Conservation (phyloP, 495 filamentous ascomycete genomes). For the Letharia lupina region DNA sequence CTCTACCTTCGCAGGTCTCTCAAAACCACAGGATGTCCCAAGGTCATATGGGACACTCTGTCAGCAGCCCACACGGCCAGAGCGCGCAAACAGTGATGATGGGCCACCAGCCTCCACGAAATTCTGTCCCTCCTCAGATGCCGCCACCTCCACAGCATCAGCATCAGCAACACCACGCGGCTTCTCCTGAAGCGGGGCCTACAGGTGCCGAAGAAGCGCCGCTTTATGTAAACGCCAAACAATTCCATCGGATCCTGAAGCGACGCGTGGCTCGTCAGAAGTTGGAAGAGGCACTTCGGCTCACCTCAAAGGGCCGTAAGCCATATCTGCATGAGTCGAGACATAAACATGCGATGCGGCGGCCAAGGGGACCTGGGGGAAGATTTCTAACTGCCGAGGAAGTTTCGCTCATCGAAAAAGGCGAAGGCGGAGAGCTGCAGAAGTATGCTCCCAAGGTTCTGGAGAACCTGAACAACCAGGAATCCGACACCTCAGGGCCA, state of each 20-base stretch:
- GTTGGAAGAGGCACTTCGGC: conserved; percentile 78
- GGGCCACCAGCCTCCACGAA: conserved; percentile 40
- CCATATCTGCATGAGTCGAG: conserved; percentile 98
- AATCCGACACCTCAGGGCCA: conserved; percentile 24
- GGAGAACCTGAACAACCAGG: conserved; percentile 19
- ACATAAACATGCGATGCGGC: conserved; percentile 97
- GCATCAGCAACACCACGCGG: conserved; percentile 53
- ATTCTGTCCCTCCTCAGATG: conserved; percentile 41
- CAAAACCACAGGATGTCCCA: conserved; percentile 40
- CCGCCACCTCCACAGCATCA: conserved; percentile 42
- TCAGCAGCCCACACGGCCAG: conserved; percentile 41
- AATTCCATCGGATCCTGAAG: conserved; percentile 96
- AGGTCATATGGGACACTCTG: conserved; percentile 43
- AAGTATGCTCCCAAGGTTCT: conserved; percentile 28
- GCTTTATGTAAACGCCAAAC: conserved; percentile 96
- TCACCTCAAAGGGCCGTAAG: conserved; percentile 92
- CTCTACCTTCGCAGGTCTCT: conserved; percentile 42
- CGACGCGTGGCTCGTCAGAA: conserved; percentile 85
- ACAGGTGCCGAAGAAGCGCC: conserved; percentile 82
- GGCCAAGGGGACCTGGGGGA: conserved; percentile 91
- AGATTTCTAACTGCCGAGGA: conserved; percentile 98
- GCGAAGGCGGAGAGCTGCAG: conserved; percentile 27
- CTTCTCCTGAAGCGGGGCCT: conserved; percentile 74
- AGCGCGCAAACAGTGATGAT: conserved; percentile 42
- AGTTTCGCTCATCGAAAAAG: conserved; percentile 78